These are phyloP conservation scores for Triadica sebifera DNA, from an alignment of 345 rosid genomes.

Conservation along the genomic window DNA sequence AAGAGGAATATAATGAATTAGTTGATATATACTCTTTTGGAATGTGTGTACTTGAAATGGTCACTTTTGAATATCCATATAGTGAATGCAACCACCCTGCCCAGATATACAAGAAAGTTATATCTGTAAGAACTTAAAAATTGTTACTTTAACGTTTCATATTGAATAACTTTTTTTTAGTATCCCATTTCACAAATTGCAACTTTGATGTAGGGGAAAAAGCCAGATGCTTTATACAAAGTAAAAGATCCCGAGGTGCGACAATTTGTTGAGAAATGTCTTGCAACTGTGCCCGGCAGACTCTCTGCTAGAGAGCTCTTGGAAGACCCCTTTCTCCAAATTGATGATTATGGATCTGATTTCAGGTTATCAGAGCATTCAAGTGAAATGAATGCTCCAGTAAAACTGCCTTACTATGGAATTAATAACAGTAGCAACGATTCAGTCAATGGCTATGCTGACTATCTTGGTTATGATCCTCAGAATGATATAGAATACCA, in stretches of 20 bases:
- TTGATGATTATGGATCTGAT: constrained; percentile 55
- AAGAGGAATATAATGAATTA: constrained; percentile 90
- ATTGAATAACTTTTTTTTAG: constrained; percentile 2
- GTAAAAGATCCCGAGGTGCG: constrained; percentile 74
- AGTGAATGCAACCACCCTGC: constrained; percentile 92
- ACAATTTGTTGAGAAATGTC: constrained; percentile 79
- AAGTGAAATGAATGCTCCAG: constrained; percentile 37
- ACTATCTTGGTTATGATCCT: constrained; percentile 10
- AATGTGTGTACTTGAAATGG: constrained; percentile 97
- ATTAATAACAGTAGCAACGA: constrained; percentile 31
- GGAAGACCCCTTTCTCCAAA: constrained; percentile 69
- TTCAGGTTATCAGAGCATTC: constrained; percentile 44
- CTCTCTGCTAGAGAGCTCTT: constrained; percentile 83
- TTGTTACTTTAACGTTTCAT: constrained; percentile 2
- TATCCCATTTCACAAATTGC: constrained; percentile 9
- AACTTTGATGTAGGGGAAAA: constrained; percentile 63
- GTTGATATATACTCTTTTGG: constrained; percentile 97
- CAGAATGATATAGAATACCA: constrained; percentile 51
- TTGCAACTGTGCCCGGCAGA: constrained; percentile 69
- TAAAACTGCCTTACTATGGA: constrained; percentile 48
- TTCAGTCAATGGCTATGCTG: constrained; percentile 13
- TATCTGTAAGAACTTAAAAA: constrained; percentile 58
- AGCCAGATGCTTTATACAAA: constrained; percentile 77
- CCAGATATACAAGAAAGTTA: constrained; percentile 98
- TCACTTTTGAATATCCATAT: constrained; percentile 92